Evolutionary conservation across 2,329 filamentous ascomycete genomes (phyloP), one percentile per base, ranked within the genome.

Genomic region (Clarireedia hainanense): DNA sequence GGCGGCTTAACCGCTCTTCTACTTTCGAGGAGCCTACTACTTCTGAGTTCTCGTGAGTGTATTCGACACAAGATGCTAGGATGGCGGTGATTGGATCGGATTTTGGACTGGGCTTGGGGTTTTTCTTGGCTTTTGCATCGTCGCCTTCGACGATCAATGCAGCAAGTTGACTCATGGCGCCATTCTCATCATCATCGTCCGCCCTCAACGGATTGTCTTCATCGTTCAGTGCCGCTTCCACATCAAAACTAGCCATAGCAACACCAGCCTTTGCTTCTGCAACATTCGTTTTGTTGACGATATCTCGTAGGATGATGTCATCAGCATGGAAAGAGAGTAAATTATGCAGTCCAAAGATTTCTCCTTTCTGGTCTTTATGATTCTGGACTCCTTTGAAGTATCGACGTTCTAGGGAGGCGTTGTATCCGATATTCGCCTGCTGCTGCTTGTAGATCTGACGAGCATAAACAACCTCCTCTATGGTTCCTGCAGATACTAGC

Each of bases 381-480:
- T 95, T 86, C 71, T 96, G 92, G 0, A 97, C 89, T 42, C 94
- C 94, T 63, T 87, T 91, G 75, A 99, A 99, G 70, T 99, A 99
- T 1, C 94, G 84, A 3, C 94, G 84, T 71, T 99, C 94, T 5
- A 85, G 87, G 0, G 89, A 95, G 0, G 94, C 94, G 36, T 86
- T 95, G 71, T 99, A 97, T 0, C 89, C 94, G 57, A 99, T 97
- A 66, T 96, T 97, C 26, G 94, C 92, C 73, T 97, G 94, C 67
- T 99, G 94, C 68, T 99, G 94, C 71, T 99, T 99, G 78, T 99
- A 99, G 40, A 99, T 94, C 66, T 99, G 94, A 6, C 94, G 81
- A 0, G 92, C 94, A 65, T 99, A 99, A 6, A 97, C 90, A 53
- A 96, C 94, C 70, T 99, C 94, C 68, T 99, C 94, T 15, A 99